Evolutionary conservation across 2,329 filamentous ascomycete species (phyloP).

Genomic region (Penicillium sp.): DNA sequence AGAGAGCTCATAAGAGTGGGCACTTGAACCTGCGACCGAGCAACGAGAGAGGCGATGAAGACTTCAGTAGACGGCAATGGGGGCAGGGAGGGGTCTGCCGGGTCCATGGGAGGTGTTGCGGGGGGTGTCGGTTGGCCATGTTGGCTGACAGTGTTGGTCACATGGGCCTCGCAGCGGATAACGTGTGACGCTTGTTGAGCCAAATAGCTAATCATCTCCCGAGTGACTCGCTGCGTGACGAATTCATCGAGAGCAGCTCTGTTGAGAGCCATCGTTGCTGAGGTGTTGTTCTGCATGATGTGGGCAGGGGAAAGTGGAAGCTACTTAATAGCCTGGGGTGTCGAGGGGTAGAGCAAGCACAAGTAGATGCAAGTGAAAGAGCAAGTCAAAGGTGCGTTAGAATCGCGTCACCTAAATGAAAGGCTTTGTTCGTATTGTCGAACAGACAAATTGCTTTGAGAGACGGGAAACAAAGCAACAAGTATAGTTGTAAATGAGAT

Average conservation of each 20-base stretch:
- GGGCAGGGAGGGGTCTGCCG: slow-evolving; percentile 38
- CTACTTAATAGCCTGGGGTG: background rate
- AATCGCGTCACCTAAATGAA: background rate
- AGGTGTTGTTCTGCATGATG: background rate
- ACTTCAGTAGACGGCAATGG: slow-evolving; percentile 76
- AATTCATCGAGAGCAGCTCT: slow-evolving; percentile 50
- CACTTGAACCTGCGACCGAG: slow-evolving; percentile 93
- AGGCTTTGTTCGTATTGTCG: background rate
- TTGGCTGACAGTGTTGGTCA: slow-evolving; percentile 42
- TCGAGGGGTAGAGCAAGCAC: background rate
- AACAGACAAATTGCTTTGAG: background rate
- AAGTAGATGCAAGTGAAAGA: background rate
- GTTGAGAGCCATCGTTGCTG: slow-evolving; percentile 30
- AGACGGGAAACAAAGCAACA: background rate
- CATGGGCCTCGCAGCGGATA: slow-evolving; percentile 55
- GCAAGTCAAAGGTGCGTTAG: background rate
- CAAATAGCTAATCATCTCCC: slow-evolving; percentile 50
- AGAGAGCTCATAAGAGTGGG: slow-evolving; percentile 96
- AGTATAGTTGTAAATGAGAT: background rate
- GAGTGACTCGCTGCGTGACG: slow-evolving; percentile 47
- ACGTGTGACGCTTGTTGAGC: slow-evolving; percentile 48
- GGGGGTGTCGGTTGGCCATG: slow-evolving; percentile 60
- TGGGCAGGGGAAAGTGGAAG: background rate
- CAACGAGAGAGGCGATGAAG: slow-evolving; percentile 89
- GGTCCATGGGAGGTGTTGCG: slow-evolving; percentile 56